phyloP scores from a whole-genome alignment of 2,329 filamentous ascomycete genomes.

The Aureobasidium namibiae region DNA sequence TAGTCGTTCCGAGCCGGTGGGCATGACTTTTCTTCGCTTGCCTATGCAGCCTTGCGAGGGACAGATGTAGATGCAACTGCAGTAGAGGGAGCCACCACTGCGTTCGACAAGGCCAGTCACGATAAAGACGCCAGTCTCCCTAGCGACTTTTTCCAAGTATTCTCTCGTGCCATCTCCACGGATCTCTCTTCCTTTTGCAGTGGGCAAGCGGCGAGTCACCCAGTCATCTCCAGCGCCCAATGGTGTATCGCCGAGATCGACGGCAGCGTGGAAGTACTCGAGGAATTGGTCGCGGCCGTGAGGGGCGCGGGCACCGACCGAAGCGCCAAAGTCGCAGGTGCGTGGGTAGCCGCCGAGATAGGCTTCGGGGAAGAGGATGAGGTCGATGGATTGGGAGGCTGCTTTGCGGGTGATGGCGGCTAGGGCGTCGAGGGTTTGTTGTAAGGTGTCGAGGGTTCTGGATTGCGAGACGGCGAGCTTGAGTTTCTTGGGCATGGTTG shows the following conservation, averaged over 20 bases:
- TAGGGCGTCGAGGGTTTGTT: slow-evolving; percentile 58
- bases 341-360: slow-evolving; percentile 89
- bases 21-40: slow-evolving; percentile 89
- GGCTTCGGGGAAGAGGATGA: slow-evolving; percentile 85
- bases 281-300: slow-evolving; percentile 75
- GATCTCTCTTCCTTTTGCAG: slow-evolving; percentile 37
- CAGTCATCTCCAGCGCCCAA: slow-evolving; percentile 63
- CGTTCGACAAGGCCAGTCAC: slow-evolving; percentile 74
- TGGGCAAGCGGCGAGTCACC: slow-evolving; percentile 54
- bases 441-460: slow-evolving; percentile 39
- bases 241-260: slow-evolving; percentile 76
- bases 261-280: slow-evolving; percentile 66
- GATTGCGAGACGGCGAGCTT: slow-evolving; percentile 43
- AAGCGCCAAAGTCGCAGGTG: slow-evolving; percentile 66
- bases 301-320: slow-evolving; percentile 59
- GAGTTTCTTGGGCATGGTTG: slow-evolving; percentile 32
- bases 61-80: slow-evolving; percentile 72
- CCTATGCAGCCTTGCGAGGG: slow-evolving; percentile 64
- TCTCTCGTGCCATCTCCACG: slow-evolving; percentile 73
- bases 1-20: slow-evolving; percentile 74
- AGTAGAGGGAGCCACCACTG: slow-evolving; percentile 76
- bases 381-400: slow-evolving; percentile 50
- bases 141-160: slow-evolving; percentile 65
- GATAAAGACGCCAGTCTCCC: slow-evolving; percentile 72
- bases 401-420: slow-evolving; percentile 56